A percentile compares a stretch with the other conserved stretches of the same genome.
phyloP scores from a whole-genome alignment of 1,284 basidiomycete genomes.

The Takashimella tepidaria region DNA sequence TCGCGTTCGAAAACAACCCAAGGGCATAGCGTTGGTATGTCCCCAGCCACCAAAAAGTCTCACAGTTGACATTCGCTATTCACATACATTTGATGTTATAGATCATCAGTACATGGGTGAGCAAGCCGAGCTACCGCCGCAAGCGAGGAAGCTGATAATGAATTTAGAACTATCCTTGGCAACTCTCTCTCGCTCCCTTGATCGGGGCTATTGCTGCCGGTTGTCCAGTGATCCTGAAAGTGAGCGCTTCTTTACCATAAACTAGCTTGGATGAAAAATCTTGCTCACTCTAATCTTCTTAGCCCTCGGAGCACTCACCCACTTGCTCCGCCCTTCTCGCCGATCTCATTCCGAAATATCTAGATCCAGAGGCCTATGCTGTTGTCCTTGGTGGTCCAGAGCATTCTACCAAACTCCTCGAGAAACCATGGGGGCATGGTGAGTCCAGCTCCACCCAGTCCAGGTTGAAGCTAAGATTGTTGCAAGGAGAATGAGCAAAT shows the following conservation, averaged over 20 bases:
- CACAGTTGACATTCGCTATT: no score
- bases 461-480: conserved; percentile 1
- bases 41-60: background rate
- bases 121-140: no score
- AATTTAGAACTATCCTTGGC: conserved; percentile 58
- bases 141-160: conserved; percentile 6
- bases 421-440: conserved; percentile 84
- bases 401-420: conserved; percentile 71
- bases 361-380: conserved; percentile 66
- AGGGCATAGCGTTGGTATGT: conserved; percentile 63
- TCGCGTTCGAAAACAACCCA: conserved; percentile 65
- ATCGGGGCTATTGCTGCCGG: conserved; percentile 76
- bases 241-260: conserved; percentile 16
- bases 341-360: conserved; percentile 71
- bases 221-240: conserved; percentile 65
- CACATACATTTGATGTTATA: no score
- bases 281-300: no score
- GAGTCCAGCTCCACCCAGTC: conserved; percentile 44
- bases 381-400: conserved; percentile 72
- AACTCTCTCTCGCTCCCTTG: conserved; percentile 56
- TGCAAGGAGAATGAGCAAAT: background rate
- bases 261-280: no score
- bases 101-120: conserved; percentile 45
- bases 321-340: conserved; percentile 62
- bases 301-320: conserved; percentile 71